phyloP scores from a whole-genome alignment of 2,329 filamentous ascomycete species.

The Cercospora beticola region DNA sequence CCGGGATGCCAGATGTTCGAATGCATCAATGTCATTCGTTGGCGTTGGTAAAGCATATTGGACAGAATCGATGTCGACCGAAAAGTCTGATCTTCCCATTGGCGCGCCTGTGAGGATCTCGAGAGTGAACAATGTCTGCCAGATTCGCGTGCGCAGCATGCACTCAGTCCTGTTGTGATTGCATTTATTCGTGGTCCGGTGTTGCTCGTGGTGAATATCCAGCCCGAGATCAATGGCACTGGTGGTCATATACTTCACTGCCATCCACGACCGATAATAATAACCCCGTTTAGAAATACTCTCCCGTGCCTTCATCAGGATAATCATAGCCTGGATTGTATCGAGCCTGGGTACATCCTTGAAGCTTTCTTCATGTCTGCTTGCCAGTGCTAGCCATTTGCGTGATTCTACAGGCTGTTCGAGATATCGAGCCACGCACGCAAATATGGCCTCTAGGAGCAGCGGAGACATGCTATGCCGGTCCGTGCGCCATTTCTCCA shows the following conservation, averaged over 20 bases:
- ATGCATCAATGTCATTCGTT: slow-evolving; percentile 66
- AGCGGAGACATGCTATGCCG: slow-evolving; percentile 84
- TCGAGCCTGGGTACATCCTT: slow-evolving; percentile 88
- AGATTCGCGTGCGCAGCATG: slow-evolving; percentile 78
- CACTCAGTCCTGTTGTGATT: slow-evolving; percentile 71
- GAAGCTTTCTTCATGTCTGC: slow-evolving; percentile 86
- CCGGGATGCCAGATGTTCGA: slow-evolving; percentile 74
- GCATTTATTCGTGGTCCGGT: slow-evolving; percentile 69
- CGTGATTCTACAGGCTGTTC: slow-evolving; percentile 82
- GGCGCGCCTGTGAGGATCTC: slow-evolving; percentile 93
- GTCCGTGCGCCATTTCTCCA: slow-evolving; percentile 84
- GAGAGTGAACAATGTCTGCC: slow-evolving; percentile 82
- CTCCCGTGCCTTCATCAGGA: slow-evolving; percentile 87
- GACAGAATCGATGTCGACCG: slow-evolving; percentile 71
- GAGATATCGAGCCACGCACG: slow-evolving; percentile 78
- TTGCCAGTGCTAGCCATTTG: slow-evolving; percentile 88
- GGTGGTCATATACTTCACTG: slow-evolving; percentile 82
- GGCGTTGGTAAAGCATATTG: slow-evolving; percentile 68
- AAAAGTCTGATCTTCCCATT: slow-evolving; percentile 76
- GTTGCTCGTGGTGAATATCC: slow-evolving; percentile 79
- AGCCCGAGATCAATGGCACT: slow-evolving; percentile 92
- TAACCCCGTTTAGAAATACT: slow-evolving; percentile 91
- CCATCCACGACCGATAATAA: slow-evolving; percentile 97
- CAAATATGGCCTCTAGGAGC: slow-evolving; percentile 85
- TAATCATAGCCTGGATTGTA: slow-evolving; percentile 84